Percentiles rank a stretch among this genome's conserved stretches.
Evolutionary conservation across 208 protist species (phyloP).

Genomic region (Porcisia hertigi): DNA sequence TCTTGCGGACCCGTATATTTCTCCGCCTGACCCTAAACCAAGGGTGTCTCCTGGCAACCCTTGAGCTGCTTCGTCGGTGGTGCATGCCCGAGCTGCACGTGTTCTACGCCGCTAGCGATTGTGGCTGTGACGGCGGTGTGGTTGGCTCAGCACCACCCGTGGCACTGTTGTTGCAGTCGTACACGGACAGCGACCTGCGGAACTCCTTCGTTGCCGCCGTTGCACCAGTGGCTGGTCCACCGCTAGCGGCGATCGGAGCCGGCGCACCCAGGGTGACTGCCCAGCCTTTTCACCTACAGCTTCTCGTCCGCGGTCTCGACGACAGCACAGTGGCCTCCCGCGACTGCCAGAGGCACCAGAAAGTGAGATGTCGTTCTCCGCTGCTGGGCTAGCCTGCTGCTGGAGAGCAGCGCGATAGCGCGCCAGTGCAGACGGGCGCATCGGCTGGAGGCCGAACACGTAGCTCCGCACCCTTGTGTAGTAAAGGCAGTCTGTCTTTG

Average conservation of each 20-base stretch:
- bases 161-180: slow-evolving; percentile 20
- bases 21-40: slow-evolving; percentile 64
- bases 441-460: too few species aligned
- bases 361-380: neutral
- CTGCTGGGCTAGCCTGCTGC: slow-evolving; percentile 23
- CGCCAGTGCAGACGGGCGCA: neutral
- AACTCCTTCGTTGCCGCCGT: slow-evolving; percentile 46
- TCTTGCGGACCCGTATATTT: slow-evolving; percentile 38
- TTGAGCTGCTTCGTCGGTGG: slow-evolving; percentile 65
- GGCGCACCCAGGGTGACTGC: slow-evolving; percentile 41
- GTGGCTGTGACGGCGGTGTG: neutral
- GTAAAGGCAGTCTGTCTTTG: neutral
- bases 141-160: neutral
- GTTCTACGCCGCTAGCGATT: slow-evolving; percentile 31
- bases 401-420: neutral
- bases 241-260: slow-evolving; percentile 41
- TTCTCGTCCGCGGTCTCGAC: slow-evolving; percentile 48
- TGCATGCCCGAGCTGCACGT: slow-evolving; percentile 34
- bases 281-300: slow-evolving; percentile 53
- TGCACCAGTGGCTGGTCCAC: slow-evolving; percentile 54
- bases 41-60: slow-evolving; percentile 50
- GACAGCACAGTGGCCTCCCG: slow-evolving; percentile 21
- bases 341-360: slow-evolving; percentile 9
- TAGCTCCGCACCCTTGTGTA: neutral
- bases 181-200: slow-evolving; percentile 38